Evolutionary conservation across 164 flowering plant species (phyloP).

Genomic region (Euptelea pleiosperma): DNA sequence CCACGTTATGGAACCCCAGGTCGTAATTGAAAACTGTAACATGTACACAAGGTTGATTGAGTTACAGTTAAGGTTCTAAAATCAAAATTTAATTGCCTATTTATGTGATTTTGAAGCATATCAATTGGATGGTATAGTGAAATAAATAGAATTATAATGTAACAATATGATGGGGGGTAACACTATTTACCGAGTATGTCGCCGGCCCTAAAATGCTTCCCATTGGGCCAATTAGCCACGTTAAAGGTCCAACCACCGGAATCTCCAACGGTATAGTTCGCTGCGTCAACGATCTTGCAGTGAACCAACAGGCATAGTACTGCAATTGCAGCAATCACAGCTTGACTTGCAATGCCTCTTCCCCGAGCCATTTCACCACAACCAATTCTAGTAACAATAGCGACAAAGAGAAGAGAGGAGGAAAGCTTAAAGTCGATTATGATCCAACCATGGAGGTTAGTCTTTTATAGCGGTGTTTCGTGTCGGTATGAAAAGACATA

Average conservation of each 20-base stretch:
- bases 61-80: no score
- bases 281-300: slow-evolving; percentile 13
- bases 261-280: slow-evolving; percentile 33
- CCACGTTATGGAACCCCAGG: slow-evolving; percentile 50
- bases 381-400: no score
- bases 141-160: neutral
- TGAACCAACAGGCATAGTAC: slow-evolving; percentile 10
- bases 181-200: slow-evolving; percentile 36
- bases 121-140: neutral
- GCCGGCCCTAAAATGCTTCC: slow-evolving; percentile 51
- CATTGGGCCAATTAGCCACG: slow-evolving; percentile 36
- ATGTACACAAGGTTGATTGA: no score
- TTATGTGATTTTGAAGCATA: neutral
- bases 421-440: no score
- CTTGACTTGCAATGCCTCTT: slow-evolving; percentile 33
- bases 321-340: neutral
- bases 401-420: no score
- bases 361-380: slow-evolving; percentile 22
- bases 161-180: neutral
- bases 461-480: no score
- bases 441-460: no score
- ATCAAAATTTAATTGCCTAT: no score
- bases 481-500: no score
- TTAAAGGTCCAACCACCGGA: slow-evolving; percentile 35
- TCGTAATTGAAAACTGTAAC: slow-evolving; percentile 58